Conservation (phyloP, 352 stramenopile genomes). For the Pythium oligandrum region DNA sequence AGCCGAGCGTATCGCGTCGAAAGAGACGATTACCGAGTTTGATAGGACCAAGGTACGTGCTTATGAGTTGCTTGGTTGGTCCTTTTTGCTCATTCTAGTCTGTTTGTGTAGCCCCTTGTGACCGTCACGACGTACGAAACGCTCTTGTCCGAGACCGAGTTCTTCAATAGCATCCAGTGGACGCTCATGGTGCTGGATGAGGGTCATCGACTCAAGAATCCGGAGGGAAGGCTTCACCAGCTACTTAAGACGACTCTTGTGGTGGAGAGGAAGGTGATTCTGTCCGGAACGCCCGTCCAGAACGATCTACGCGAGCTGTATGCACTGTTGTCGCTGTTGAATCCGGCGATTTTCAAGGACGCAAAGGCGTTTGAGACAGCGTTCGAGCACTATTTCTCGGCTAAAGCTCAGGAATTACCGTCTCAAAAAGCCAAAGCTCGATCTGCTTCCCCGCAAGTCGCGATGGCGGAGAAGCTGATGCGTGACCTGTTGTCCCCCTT, state of each 20-base stretch:
- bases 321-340: conserved; percentile 69
- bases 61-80: too few species aligned
- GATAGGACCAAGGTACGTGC: too few species aligned
- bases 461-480: conserved; percentile 48
- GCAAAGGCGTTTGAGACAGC: conserved; percentile 40
- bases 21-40: too few species aligned
- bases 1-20: conserved; percentile 26
- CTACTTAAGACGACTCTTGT: conserved; percentile 34
- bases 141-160: conserved; percentile 50
- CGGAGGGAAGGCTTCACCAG: conserved; percentile 47
- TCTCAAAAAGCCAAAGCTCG: conserved; percentile 1
- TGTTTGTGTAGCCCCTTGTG: conserved; percentile 26
- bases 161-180: conserved; percentile 47
- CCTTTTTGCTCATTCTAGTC: too few species aligned
- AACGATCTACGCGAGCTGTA: conserved; percentile 85
- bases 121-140: conserved; percentile 76
- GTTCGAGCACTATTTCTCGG: conserved; percentile 62
- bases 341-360: conserved; percentile 82
- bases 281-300: conserved; percentile 87
- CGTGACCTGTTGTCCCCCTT: conserved; percentile 49
- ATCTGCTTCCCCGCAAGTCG: neutral
- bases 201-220: conserved; percentile 88
- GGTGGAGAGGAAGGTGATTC: conserved; percentile 44
- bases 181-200: conserved; percentile 81
- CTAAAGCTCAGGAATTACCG: conserved; percentile 47